A percentile compares a stretch with the other conserved stretches of the same genome.
phyloP scores from a whole-genome alignment of 306 rosid species.

The Trichosanthes cucumerina region DNA sequence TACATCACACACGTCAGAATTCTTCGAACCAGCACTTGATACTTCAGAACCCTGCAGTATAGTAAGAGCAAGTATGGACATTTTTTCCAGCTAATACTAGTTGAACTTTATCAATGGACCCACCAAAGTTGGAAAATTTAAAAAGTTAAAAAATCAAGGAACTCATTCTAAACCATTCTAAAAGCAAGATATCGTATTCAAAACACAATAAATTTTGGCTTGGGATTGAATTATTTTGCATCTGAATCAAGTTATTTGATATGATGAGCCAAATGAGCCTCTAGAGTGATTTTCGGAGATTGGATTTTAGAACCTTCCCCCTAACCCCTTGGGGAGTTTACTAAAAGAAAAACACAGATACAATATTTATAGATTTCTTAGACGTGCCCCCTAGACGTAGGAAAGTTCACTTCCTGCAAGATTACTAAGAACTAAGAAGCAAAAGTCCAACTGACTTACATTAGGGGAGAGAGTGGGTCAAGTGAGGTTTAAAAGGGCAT shows the following conservation, averaged over 20 bases:
- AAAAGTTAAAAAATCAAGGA: neutral
- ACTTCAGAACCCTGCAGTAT: slow-evolving; percentile 42
- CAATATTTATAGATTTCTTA: neutral
- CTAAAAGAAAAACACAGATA: neutral
- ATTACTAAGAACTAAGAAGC: neutral
- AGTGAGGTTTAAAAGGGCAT: neutral
- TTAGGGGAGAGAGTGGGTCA: neutral
- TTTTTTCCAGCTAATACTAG: neutral
- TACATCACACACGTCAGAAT: slow-evolving; percentile 29
- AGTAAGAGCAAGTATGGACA: neutral
- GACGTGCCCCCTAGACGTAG: neutral
- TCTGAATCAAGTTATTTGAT: neutral
- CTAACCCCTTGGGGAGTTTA: neutral
- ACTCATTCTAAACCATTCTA: neutral
- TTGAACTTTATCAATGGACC: neutral
- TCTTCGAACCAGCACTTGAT: slow-evolving; percentile 30
- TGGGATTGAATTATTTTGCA: neutral
- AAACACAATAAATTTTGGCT: neutral
- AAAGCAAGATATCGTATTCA: neutral
- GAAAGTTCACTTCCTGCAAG: neutral
- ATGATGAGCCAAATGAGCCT: neutral
- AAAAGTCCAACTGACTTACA: neutral
- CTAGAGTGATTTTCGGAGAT: neutral
- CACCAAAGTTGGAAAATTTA: neutral
- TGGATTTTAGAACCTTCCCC: neutral